Percentiles rank a stretch among this genome's conserved stretches.
These are phyloP conservation scores for Bacterosira constricta DNA, from an alignment of 108 stramenopile genomes.

Conservation along the genomic window DNA sequence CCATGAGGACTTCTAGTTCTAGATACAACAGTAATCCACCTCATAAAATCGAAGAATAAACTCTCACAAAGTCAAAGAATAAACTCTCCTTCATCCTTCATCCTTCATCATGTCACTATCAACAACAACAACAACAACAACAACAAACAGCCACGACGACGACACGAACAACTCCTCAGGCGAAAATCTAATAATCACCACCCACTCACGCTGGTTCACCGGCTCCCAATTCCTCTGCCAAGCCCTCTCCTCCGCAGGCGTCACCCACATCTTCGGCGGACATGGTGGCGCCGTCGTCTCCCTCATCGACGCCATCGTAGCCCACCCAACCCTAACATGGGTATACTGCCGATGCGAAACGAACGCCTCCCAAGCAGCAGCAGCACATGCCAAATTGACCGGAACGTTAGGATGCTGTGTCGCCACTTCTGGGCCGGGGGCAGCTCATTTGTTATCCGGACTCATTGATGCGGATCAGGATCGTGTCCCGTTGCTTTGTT, in stretches of 20 bases:
- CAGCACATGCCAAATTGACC: conserved; percentile 55
- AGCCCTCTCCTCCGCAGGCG: conserved; percentile 17
- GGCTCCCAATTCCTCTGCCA: conserved; percentile 26
- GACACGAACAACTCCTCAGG: neutral
- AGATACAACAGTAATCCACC: no score
- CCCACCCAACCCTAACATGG: conserved; percentile 48
- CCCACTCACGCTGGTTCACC: neutral
- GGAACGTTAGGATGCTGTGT: conserved; percentile 45
- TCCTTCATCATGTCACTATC: no score
- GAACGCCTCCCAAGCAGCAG: conserved; percentile 42
- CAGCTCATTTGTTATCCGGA: conserved; percentile 45
- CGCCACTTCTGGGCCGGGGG: conserved; percentile 58
- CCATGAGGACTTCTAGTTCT: no score
- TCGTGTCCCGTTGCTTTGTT: conserved; percentile 42
- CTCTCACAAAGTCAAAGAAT: no score
- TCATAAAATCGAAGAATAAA: no score
- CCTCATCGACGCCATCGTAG: conserved; percentile 47
- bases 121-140: neutral
- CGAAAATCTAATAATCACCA: neutral
- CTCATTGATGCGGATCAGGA: conserved; percentile 53
- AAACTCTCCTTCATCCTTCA: no score
- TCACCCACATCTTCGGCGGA: conserved; percentile 45
- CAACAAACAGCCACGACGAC: neutral
- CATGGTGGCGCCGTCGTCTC: conserved; percentile 58
- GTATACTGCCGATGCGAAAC: conserved; percentile 52